Conservation (phyloP, 169 alveolate species). For the Blepharisma undulans region DNA sequence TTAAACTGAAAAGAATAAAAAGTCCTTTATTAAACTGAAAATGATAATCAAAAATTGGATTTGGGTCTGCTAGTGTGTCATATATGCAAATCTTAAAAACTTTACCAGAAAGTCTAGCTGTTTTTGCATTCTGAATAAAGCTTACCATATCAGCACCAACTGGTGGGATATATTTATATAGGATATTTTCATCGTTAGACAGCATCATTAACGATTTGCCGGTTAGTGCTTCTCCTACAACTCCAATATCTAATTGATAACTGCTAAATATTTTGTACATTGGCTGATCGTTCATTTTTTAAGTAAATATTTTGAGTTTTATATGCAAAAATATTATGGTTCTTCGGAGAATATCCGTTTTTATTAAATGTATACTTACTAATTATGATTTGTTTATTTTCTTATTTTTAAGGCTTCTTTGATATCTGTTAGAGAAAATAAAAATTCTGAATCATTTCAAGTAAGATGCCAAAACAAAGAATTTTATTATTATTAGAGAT, state of each 20-base stretch:
- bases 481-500: no score
- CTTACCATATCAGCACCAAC: slow-evolving; percentile 89
- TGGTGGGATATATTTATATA: slow-evolving; percentile 89
- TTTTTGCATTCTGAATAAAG: not conserved
- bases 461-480: no score
- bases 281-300: no score
- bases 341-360: no score
- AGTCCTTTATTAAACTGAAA: slow-evolving; percentile 69
- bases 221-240: slow-evolving; percentile 32
- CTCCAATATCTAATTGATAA: not conserved
- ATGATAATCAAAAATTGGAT: slow-evolving; percentile 52
- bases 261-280: not conserved
- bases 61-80: slow-evolving; percentile 71
- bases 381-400: no score
- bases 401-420: no score
- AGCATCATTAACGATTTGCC: slow-evolving; percentile 27
- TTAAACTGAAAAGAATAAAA: slow-evolving; percentile 72
- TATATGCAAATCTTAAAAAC: slow-evolving; percentile 56
- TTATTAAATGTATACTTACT: no score
- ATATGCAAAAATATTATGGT: no score
- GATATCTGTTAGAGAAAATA: no score
- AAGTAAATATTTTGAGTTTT: no score
- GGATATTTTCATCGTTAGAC: slow-evolving; percentile 87
- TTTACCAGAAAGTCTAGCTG: not conserved
- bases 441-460: no score